These are phyloP conservation scores for Termitomyces eurrhizus DNA, from an alignment of 768 basidiomycete species.

Conservation along the genomic window DNA sequence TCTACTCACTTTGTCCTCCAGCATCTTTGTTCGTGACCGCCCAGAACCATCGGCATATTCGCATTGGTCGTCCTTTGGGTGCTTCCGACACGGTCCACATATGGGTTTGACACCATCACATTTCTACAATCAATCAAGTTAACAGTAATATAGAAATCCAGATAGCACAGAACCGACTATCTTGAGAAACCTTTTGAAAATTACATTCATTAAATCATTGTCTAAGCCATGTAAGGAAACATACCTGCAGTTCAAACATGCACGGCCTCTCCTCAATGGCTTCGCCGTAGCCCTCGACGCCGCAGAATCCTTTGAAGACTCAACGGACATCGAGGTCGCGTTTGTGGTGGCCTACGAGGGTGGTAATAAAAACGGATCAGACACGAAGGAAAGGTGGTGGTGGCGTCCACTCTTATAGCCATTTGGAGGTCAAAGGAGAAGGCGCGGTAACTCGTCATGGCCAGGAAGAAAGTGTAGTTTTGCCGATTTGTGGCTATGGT, in stretches of 20 bases:
- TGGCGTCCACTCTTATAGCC: slow-evolving; percentile 32
- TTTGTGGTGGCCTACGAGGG: slow-evolving; percentile 16
- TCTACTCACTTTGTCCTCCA: slow-evolving; percentile 56
- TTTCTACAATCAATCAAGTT: slow-evolving; percentile 36
- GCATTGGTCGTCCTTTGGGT: slow-evolving; percentile 62
- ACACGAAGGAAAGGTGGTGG: slow-evolving; percentile 19
- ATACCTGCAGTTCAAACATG: slow-evolving; percentile 52
- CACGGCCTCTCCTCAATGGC: slow-evolving; percentile 50
- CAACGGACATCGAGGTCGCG: slow-evolving; percentile 36
- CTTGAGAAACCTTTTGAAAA: slow-evolving; percentile 39
- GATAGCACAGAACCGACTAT: slow-evolving; percentile 33
- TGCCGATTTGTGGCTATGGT: slow-evolving; percentile 12
- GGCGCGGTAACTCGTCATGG: slow-evolving; percentile 8
- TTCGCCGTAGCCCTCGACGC: slow-evolving; percentile 29
- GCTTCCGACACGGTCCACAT: slow-evolving; percentile 59
- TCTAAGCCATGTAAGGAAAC: slow-evolving; percentile 7
- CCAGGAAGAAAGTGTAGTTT: not conserved
- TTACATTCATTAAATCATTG: not conserved
- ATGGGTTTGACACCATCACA: slow-evolving; percentile 64
- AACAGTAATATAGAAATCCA: slow-evolving; percentile 3
- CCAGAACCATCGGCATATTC: slow-evolving; percentile 66
- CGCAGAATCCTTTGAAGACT: slow-evolving; percentile 27
- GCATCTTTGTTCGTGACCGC: slow-evolving; percentile 52
- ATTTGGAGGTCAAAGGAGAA: slow-evolving; percentile 14
- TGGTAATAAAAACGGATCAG: slow-evolving; percentile 35